Base-by-base conservation (phyloP, 495 filamentous ascomycete genomes). In the Schizothecium vesticola region DNA sequence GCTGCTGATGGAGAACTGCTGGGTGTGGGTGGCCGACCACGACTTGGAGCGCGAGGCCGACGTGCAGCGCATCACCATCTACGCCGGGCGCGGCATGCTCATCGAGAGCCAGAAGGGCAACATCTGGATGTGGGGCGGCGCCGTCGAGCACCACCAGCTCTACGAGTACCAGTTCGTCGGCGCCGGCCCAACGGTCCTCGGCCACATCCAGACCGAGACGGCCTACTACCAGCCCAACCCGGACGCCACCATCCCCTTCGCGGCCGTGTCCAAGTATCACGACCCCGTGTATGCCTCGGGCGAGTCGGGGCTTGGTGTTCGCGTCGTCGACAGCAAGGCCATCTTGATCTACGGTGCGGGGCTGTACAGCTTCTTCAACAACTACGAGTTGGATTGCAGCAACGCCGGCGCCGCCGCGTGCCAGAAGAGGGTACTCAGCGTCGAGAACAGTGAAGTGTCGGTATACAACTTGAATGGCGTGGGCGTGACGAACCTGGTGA, bases 121-220 rank as follows among this genome's bases (percentile, higher is more conserved):
- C 3, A 76, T 87, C 55, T 90, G 90, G 90, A 78, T 91, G 55
- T 73, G 78, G 9, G 81, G 80, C 23, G 78, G 76, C 2, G 75
- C 80, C 67, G 74, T 84, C 73, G 92, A 96, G 78, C 92, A 96
- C 71, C 86, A 89, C 73, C 80, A 84, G 5, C 80, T 92, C 6
- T 93, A 93, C 73, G 89, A 96, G 75, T 96, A 94, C 80, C 89
- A 93, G 70, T 81, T 96, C 67, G 79, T 82, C 51, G 83, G 84
- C 59, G 89, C 91, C 3, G 77, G 83, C 56, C 85, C 89, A 56
- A 78, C 94, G 56, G 88, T 86, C 72, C 87, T 86, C 71, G 90
- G 90, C 11, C 86, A 89, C 71, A 88, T 94, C 67, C 92, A 96
- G 72, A 91, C 91, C 22, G 92, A 96, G 76, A 91, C 91, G 9